Evolutionary conservation across 2,329 filamentous ascomycete genomes (phyloP), one percentile per base, ranked within the genome.

Genomic region (Cladosporium sp.): DNA sequence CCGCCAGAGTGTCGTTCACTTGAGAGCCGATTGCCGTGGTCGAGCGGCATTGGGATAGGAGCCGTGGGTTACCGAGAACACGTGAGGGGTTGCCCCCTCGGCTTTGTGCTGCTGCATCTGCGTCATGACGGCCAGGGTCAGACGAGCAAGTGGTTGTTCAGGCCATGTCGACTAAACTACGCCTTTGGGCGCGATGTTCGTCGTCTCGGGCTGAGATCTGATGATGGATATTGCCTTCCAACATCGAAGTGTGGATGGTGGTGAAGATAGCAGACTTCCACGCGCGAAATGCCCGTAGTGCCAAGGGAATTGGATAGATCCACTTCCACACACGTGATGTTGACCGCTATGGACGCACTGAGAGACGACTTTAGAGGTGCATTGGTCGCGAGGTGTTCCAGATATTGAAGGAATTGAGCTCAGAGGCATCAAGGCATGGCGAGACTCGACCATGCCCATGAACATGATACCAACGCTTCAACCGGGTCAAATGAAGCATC

Each of bases 1-100:
- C 22, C 15, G 8, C 25, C 15, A 22, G 25, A 25, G 17, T 45
- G 22, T 45, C 42, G 42, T 45, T 25, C 24, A 9, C 25, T 25
- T 15, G 42, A 25, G 28, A 22, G 25, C 42, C 42, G 42, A 25
- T 45, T 24, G 25, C 42, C 10, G 40, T 44, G 42, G 42, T 45
- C 42, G 42, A 50, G 47, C 47, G 47, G 47, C 47, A 50, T 37
- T 50, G 47, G 32, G 7, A 20, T 37, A 32, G 47, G 34, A 50
- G 47, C 47, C 47, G 47, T 50, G 19, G 47, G 47, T 50, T 50
- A 50, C 47, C 47, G 47, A 50, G 47, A 48, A 48, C 45, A 48
- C 45, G 45, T 48, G 45, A 50, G 47, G 47, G 47, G 47, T 37
- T 37, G 28, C 25, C n/a, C 45, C 34, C 47, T 50, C 47, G 47